Evolutionary conservation across 179 eudicot genomes (phyloP).

Genomic region (Vitellaria paradoxa): DNA sequence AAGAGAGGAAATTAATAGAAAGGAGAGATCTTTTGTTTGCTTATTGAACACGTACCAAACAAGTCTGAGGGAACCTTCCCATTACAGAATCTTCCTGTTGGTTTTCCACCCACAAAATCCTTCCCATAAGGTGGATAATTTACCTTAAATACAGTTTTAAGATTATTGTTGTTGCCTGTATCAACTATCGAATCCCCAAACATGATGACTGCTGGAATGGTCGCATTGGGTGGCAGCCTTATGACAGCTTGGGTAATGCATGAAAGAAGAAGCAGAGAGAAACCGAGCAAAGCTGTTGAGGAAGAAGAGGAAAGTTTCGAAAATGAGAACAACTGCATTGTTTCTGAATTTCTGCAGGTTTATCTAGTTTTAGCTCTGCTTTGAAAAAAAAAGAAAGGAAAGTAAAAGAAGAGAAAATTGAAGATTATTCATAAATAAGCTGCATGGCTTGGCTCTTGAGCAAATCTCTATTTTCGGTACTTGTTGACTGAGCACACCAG

Average conservation of each 20-base stretch:
- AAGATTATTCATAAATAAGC: too few relatives aligned
- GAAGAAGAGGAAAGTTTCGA: not conserved
- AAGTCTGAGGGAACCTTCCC: constrained; percentile 80
- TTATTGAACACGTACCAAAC: constrained; percentile 35
- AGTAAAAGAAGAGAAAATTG: not conserved
- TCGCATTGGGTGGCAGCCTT: constrained; percentile 22
- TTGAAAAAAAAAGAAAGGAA: not conserved
- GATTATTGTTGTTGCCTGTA: constrained; percentile 68
- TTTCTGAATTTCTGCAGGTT: not conserved
- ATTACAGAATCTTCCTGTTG: constrained; percentile 78
- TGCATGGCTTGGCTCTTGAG: too few relatives aligned
- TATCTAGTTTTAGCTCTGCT: not conserved
- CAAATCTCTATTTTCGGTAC: not conserved
- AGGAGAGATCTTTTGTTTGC: not conserved
- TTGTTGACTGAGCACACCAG: not conserved
- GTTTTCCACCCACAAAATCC: constrained; percentile 56
- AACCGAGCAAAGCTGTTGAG: not conserved
- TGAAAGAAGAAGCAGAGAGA: constrained; percentile 7
- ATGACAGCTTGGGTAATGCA: constrained; percentile 11
- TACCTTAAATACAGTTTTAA: constrained; percentile 48
- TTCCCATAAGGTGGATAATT: constrained; percentile 87
- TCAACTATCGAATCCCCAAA: constrained; percentile 90
- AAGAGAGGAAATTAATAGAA: not conserved
- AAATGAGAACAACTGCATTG: constrained; percentile 3
- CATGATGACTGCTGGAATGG: constrained; percentile 39